Conservation (phyloP, 2,329 filamentous ascomycete genomes). For the Cytospora schulzeri region DNA sequence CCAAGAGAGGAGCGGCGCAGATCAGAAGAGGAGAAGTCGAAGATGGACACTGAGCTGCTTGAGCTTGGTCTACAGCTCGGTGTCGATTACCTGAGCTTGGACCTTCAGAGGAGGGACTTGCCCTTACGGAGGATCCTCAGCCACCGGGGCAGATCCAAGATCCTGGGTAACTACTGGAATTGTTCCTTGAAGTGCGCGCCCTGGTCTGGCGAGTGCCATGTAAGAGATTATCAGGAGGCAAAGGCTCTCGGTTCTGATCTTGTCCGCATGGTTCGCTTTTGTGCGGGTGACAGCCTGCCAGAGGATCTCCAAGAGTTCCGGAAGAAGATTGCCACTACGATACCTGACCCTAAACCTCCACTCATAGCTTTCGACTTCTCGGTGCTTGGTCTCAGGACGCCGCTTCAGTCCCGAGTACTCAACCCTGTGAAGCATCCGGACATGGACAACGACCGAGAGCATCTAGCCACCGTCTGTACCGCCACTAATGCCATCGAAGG, state of each 20-base stretch:
- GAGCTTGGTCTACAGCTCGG: constrained; percentile 66
- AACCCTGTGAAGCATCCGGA: constrained; percentile 53
- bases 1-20: constrained; percentile 46
- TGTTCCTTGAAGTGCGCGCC: constrained; percentile 48
- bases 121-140: constrained; percentile 52
- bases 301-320: constrained; percentile 52
- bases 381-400: constrained; percentile 45
- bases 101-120: constrained; percentile 58
- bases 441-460: constrained; percentile 44
- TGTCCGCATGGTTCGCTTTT: constrained; percentile 62
- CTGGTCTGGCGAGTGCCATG: constrained; percentile 58
- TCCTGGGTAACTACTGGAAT: constrained; percentile 60
- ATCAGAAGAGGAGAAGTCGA: constrained; percentile 41
- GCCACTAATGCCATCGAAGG: constrained; percentile 58
- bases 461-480: constrained; percentile 54
- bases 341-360: constrained; percentile 52
- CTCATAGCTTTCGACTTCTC: constrained; percentile 52
- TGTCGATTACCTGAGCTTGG: constrained; percentile 66
- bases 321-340: constrained; percentile 44
- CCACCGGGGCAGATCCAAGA: constrained; percentile 58
- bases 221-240: constrained; percentile 56
- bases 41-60: constrained; percentile 58
- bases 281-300: constrained; percentile 56
- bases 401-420: constrained; percentile 50
- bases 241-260: constrained; percentile 61